These are phyloP conservation scores for Keqinozyma sinolaborantium DNA, from an alignment of 1,139 yeast genomes.

Conservation along the genomic window DNA sequence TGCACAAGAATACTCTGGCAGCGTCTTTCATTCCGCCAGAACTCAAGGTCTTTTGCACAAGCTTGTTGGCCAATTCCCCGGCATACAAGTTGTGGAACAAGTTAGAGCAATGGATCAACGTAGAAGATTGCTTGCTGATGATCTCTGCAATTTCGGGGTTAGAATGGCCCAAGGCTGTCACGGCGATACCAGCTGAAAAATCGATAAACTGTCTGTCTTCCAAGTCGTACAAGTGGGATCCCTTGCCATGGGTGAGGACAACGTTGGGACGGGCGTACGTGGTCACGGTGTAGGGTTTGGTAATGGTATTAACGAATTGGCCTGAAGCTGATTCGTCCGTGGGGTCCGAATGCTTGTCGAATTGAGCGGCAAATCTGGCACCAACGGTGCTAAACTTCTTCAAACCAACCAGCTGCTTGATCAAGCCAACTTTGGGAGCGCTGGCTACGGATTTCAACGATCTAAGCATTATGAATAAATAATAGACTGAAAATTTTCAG, in stretches of 20 bases:
- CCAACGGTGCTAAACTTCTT: neutral
- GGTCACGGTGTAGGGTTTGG: conserved; percentile 65
- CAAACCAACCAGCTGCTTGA: neutral
- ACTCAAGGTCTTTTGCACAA: conserved; percentile 64
- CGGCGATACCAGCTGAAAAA: conserved; percentile 95
- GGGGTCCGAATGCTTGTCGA: conserved; percentile 11
- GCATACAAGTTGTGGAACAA: conserved; percentile 83
- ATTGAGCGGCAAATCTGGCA: conserved; percentile 2
- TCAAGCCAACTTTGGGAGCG: neutral
- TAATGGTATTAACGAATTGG: conserved; percentile 29
- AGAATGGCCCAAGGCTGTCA: conserved; percentile 89
- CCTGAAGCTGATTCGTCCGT: conserved; percentile 19
- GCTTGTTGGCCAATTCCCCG: conserved; percentile 67
- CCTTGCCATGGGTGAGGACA: conserved; percentile 69
- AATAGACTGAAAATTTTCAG: too few species aligned
- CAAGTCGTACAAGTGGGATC: conserved; percentile 71
- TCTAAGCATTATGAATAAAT: too few species aligned
- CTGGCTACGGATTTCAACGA: conserved; percentile 1
- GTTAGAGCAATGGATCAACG: conserved; percentile 81
- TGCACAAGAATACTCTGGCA: conserved; percentile 79
- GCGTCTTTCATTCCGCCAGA: conserved; percentile 82
- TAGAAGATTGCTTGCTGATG: conserved; percentile 64
- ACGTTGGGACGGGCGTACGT: conserved; percentile 80
- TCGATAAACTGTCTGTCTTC: conserved; percentile 79
- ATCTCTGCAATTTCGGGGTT: conserved; percentile 70